Evolutionary conservation across 805 yeast genomes (phyloP).

Genomic region (Ascoidea asiatica): DNA sequence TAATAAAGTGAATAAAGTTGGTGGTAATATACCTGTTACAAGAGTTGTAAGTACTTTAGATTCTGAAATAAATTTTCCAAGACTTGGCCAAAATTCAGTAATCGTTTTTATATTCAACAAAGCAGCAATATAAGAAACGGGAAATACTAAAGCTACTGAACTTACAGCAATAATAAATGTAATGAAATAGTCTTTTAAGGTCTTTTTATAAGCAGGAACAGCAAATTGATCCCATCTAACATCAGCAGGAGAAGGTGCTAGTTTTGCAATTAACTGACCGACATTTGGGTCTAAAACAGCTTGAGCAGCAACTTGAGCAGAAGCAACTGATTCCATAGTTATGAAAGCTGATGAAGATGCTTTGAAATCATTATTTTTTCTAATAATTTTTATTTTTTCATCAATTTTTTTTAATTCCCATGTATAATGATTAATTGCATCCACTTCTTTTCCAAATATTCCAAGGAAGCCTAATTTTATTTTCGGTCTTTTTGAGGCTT

Average conservation of each 20-base stretch:
- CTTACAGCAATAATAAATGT: constrained; percentile 32
- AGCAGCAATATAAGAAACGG: constrained; percentile 43
- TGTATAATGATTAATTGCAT: constrained; percentile 21
- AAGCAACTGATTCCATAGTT: constrained; percentile 89
- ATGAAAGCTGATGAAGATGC: constrained; percentile 55
- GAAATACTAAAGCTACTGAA: constrained; percentile 37
- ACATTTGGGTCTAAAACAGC: constrained; percentile 87
- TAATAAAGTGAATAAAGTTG: constrained; percentile 41
- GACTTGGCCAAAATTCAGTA: constrained; percentile 42
- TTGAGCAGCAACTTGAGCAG: constrained; percentile 95
- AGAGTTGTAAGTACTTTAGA: constrained; percentile 39
- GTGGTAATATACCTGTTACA: constrained; percentile 51
- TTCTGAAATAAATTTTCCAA: constrained; percentile 36
- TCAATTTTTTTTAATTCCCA: constrained; percentile 24
- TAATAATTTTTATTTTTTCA: constrained; percentile 21
- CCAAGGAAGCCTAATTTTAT: constrained; percentile 11
- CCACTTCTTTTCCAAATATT: constrained; percentile 17
- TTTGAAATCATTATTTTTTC: constrained; percentile 21
- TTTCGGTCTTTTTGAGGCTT: constrained; percentile 11
- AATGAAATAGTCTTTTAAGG: constrained; percentile 23
- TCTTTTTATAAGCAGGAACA: constrained; percentile 34
- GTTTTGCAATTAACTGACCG: constrained; percentile 60
- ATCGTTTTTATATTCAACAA: constrained; percentile 42
- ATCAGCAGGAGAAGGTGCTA: constrained; percentile 96
- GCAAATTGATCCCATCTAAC: constrained; percentile 87